Percentiles rank a stretch among this genome's conserved stretches.
These are phyloP conservation scores for Geosiphon pyriformis DNA, from an alignment of 192 early-diverging fungal genomes.

Conservation along the genomic window DNA sequence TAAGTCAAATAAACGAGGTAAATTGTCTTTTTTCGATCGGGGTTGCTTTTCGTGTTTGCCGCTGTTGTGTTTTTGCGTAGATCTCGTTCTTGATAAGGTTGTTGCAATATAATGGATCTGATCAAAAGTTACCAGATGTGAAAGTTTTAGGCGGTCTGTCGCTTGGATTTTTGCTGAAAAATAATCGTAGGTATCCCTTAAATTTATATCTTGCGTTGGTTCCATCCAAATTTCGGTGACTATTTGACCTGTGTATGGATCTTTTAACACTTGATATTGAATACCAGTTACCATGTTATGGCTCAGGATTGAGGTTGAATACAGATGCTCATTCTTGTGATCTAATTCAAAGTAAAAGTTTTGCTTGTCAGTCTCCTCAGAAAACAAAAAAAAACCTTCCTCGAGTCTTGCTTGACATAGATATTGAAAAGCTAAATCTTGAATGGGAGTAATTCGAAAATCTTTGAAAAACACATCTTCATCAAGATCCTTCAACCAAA, in stretches of 20 bases:
- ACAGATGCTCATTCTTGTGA: slow-evolving; percentile 8
- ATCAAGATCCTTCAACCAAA: slow-evolving; percentile 45
- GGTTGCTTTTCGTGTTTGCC: not conserved
- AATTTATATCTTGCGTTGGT: slow-evolving; percentile 32
- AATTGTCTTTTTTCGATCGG: not conserved
- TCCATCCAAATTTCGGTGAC: slow-evolving; percentile 56
- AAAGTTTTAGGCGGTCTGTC: slow-evolving; percentile 37
- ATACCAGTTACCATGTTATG: slow-evolving; percentile 27
- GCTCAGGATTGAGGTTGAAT: not conserved
- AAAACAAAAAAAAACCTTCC: slow-evolving; percentile 40
- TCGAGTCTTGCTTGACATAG: slow-evolving; percentile 41
- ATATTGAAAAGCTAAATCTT: slow-evolving; percentile 46
- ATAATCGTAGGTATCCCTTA: slow-evolving; percentile 26
- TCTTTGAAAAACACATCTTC: slow-evolving; percentile 29
- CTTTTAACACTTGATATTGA: slow-evolving; percentile 48
- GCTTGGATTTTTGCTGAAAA: slow-evolving; percentile 27
- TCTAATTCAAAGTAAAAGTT: slow-evolving; percentile 47
- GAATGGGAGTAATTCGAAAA: slow-evolving; percentile 32
- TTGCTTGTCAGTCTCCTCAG: slow-evolving; percentile 28
- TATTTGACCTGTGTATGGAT: slow-evolving; percentile 35
- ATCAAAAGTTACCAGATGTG: slow-evolving; percentile 53
- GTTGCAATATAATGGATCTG: slow-evolving; percentile 43
- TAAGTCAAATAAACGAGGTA: slow-evolving; percentile 12
- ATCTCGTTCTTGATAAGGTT: slow-evolving; percentile 22
- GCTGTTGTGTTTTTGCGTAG: slow-evolving; percentile 9